Percentiles rank a stretch among this genome's conserved stretches.
These are phyloP conservation scores for Nigrospora oryzae DNA, from an alignment of 2,329 filamentous ascomycete genomes.

Conservation along the genomic window DNA sequence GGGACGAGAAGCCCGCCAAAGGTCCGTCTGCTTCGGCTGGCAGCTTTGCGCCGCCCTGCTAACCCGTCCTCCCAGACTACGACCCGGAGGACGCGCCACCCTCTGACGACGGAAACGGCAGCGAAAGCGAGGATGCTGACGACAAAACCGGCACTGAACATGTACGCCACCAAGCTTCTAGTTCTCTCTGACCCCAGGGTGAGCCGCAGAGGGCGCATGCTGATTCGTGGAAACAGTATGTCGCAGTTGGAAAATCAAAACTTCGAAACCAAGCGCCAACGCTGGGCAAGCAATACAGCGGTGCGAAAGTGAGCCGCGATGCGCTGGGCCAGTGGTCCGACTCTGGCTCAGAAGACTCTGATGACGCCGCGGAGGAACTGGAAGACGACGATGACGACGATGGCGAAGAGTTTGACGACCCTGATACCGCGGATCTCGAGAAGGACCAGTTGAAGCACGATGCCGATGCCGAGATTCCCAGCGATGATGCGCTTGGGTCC, in stretches of 20 bases:
- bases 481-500: constrained; percentile 65
- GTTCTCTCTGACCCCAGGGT: not conserved
- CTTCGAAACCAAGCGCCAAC: constrained; percentile 61
- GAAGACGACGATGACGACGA: constrained; percentile 30
- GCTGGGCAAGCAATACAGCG: constrained; percentile 74
- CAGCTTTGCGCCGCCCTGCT: constrained; percentile 2
- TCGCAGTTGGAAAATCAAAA: constrained; percentile 60
- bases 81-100: constrained; percentile 66
- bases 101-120: constrained; percentile 45
- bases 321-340: constrained; percentile 46
- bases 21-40: constrained; percentile 32
- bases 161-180: constrained; percentile 32
- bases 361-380: constrained; percentile 36
- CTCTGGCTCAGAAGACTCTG: constrained; percentile 18
- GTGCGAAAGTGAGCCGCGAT: constrained; percentile 62
- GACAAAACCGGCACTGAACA: constrained; percentile 60
- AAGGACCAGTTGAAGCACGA: constrained; percentile 32
- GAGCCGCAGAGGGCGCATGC: not conserved
- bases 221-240: constrained; percentile 1
- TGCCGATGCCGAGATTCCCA: constrained; percentile 52
- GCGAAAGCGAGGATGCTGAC: constrained; percentile 41
- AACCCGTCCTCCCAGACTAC: constrained; percentile 47
- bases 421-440: constrained; percentile 45
- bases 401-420: constrained; percentile 43
- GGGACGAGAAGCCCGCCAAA: constrained; percentile 52